Evolutionary conservation across 176 grass and related monocot species (phyloP).

Genomic region (Ampelocalamus luodianensis): DNA sequence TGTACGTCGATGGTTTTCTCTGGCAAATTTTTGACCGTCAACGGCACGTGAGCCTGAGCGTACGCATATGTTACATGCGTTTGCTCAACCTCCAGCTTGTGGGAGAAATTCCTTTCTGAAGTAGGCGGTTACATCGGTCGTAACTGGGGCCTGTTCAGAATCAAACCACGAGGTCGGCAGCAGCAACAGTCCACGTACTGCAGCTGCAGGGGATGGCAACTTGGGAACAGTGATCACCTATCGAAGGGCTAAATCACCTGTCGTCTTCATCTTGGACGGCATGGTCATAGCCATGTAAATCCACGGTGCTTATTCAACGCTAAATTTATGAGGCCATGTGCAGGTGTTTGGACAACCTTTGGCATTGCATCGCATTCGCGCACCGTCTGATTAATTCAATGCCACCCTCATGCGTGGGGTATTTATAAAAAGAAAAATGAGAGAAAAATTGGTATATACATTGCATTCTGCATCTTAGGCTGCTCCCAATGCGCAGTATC

Average conservation of each 20-base stretch:
- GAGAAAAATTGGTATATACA: too few relatives aligned
- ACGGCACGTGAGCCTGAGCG: too few relatives aligned
- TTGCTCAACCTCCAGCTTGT: background rate
- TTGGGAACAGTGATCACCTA: background rate
- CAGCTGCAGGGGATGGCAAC: background rate
- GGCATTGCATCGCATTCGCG: background rate
- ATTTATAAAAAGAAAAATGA: background rate
- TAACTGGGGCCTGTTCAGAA: background rate
- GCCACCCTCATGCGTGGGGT: background rate
- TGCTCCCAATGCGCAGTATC: too few relatives aligned
- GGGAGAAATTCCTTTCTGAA: background rate
- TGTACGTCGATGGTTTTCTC: background rate
- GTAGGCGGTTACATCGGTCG: background rate
- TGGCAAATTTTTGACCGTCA: background rate
- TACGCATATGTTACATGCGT: too few relatives aligned
- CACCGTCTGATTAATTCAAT: background rate
- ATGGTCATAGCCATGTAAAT: background rate
- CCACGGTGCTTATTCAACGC: background rate
- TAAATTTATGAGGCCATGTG: conserved; percentile 12
- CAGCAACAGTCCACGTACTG: background rate
- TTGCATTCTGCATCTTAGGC: too few relatives aligned
- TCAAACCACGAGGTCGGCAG: background rate
- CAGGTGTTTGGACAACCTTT: background rate
- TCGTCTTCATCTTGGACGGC: background rate
- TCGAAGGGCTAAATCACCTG: background rate